Base-by-base conservation (phyloP, 2,329 filamentous ascomycete species). In the Capronia americana region DNA sequence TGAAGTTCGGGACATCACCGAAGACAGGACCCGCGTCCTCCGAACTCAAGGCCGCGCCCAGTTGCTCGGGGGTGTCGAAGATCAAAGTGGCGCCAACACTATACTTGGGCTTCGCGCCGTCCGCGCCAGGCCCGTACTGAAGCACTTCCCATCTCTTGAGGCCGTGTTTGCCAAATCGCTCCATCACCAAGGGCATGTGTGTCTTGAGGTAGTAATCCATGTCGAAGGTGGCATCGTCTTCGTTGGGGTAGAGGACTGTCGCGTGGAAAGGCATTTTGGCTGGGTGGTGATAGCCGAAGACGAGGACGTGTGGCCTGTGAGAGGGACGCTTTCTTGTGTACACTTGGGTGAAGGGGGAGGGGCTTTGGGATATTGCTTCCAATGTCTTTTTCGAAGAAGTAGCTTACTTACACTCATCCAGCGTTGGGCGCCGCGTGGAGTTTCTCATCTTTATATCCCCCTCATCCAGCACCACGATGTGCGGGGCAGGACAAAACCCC, bases 171-270 rank as follows among this genome's bases (percentile, higher is more conserved):
- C 63, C 68, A 80, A 82, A 84, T n/a, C 68, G 66, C 51, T 78
- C 75, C 32, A 73, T 66, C 17, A 80, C 79, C 1, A 85, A 74
- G 1, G 80, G 77, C 79, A 85, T 82, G 76, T 86, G 83, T 20
- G 69, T 79, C 3, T 72, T 63, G 41, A 84, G 72, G 72, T 85
- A 86, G 78, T 85, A 86, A 34, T 82, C 77, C 70, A 83, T 75
- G 75, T 85, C 74, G 76, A 85, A 85, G n/a, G 69, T 79, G 34
- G 72, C 63, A 67, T 75, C 76, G 48, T 74, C 72, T 12, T 75
- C 78, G 57, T 75, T 74, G 4, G 82, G 80, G 73, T 84, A 85
- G 57, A 81, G 66, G 51, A 72, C 71, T 10, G 61, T 57, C 10
- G 62, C 53, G 57, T 64, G 56, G 59, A 66, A 57, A 38, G 44